Percentiles rank a stretch among this genome's conserved stretches.
Conservation (phyloP, 176 grass and related monocot species). For the Aechmea fasciata region DNA sequence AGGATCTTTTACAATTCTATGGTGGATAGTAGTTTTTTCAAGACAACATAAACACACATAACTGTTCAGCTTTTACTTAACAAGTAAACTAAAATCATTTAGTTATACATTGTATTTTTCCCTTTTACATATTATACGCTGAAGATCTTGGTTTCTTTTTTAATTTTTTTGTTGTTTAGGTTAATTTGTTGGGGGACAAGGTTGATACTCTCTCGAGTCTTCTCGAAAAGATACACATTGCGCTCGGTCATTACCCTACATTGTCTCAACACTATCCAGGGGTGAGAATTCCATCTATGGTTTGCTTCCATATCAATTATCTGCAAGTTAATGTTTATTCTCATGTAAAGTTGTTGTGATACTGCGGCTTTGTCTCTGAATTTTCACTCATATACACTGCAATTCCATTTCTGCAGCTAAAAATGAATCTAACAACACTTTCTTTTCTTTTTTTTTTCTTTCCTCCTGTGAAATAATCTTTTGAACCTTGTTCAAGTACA, state of each 20-base stretch:
- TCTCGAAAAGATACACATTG: slow-evolving; percentile 20
- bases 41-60: no score
- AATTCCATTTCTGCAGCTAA: not conserved
- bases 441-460: no score
- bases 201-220: slow-evolving; percentile 17
- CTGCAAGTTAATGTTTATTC: not conserved
- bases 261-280: slow-evolving; percentile 22
- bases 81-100: not conserved
- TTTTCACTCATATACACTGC: not conserved
- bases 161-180: slow-evolving; percentile 3
- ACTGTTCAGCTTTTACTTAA: not conserved
- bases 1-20: no score
- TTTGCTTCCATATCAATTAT: not conserved
- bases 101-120: not conserved
- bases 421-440: not conserved
- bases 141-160: not conserved
- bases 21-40: no score
- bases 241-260: slow-evolving; percentile 22
- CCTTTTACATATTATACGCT: not conserved
- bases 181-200: slow-evolving; percentile 18
- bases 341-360: not conserved
- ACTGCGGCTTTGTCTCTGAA: no score
- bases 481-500: no score
- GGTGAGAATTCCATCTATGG: slow-evolving; percentile 3
- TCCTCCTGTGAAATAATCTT: no score